Base-by-base conservation (phyloP, 2,329 filamentous ascomycete genomes). In the Curvularia sp. region DNA sequence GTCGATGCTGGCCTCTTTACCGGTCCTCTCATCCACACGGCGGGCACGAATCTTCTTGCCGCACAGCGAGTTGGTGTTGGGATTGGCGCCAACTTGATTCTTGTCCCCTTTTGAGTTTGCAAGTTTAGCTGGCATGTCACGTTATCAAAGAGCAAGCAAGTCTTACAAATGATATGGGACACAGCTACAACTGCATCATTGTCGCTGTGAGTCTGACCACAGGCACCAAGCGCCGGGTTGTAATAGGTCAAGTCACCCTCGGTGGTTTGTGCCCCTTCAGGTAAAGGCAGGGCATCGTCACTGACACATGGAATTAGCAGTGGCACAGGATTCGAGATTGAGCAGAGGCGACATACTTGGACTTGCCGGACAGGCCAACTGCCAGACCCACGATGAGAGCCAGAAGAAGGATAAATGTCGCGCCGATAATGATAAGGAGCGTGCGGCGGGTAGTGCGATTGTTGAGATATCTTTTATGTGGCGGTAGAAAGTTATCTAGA, bases 161-260 rank as follows among this genome's bases (percentile, higher is more conserved):
- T 32, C 55, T 45, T 55, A 58, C 55, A 94, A 4, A 90, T 71
- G n/a, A 82, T 70, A 67, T 88, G 84, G 1, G 88, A 89, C 0
- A 94, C 82, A 0, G 91, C 85, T 34, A 85, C 88, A 39, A 93
- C 84, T 55, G 82, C 70, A 55, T 92, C 88, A 7, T 73, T 76
- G 7, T 81, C 79, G 1, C 71, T 75, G 52, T 84, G 86, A 1
- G 77, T 81, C 30, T 83, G 75, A 5, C 90, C 91, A 71, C 91
- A 94, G 0, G 90, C 87, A 12, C 91, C 90, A 3, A 91, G 80
- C 0, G 76, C 84, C 0, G 89, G 85, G 18, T 80, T 78, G 74
- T 90, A 93, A 78, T 87, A 93, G 0, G 89, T 92, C 49, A 91
- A 74, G 49, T 91, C 87, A 51, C 88, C 89, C 3, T 78, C 82